Evolutionary conservation across 2,329 filamentous ascomycete genomes (phyloP).

Genomic region (Pseudocercospora cruenta): DNA sequence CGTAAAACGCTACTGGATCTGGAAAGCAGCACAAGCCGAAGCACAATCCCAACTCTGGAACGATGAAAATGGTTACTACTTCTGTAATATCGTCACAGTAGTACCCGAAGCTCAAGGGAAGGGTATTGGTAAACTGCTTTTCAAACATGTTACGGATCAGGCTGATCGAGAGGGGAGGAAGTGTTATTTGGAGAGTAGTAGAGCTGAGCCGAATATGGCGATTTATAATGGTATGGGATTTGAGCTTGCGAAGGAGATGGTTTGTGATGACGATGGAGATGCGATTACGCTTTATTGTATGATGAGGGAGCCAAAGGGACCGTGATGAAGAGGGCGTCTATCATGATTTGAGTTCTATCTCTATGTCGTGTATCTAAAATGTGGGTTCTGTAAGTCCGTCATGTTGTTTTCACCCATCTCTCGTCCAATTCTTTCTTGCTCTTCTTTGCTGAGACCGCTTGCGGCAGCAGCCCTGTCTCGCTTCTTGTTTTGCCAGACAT

Average conservation of each 20-base stretch:
- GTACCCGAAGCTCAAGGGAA: slow-evolving; percentile 66
- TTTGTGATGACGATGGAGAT: slow-evolving; percentile 66
- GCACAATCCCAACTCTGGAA: slow-evolving; percentile 67
- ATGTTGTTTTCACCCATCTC: slow-evolving; percentile 72
- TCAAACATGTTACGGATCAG: slow-evolving; percentile 63
- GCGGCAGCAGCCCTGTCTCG: slow-evolving; percentile 30
- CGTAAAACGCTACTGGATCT: slow-evolving; percentile 67
- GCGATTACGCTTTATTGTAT: slow-evolving; percentile 52
- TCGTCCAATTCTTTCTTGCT: slow-evolving; percentile 66
- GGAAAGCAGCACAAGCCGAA: slow-evolving; percentile 67
- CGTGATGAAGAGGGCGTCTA: neutral
- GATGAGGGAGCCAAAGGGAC: slow-evolving; percentile 43
- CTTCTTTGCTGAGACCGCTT: slow-evolving; percentile 52
- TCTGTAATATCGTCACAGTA: slow-evolving; percentile 75
- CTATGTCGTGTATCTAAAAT: slow-evolving; percentile 33
- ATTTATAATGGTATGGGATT: slow-evolving; percentile 76
- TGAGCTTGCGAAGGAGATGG: slow-evolving; percentile 64
- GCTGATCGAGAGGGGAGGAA: slow-evolving; percentile 67
- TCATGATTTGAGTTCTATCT: neutral
- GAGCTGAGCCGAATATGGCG: slow-evolving; percentile 67
- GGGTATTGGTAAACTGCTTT: slow-evolving; percentile 67
- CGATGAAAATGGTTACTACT: slow-evolving; percentile 70
- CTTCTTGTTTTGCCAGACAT: slow-evolving; percentile 46
- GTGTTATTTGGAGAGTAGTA: slow-evolving; percentile 73
- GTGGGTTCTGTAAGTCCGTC: slow-evolving; percentile 59